Base-by-base conservation (phyloP, 192 early-diverging fungal species). In the Coemansia sp. region DNA sequence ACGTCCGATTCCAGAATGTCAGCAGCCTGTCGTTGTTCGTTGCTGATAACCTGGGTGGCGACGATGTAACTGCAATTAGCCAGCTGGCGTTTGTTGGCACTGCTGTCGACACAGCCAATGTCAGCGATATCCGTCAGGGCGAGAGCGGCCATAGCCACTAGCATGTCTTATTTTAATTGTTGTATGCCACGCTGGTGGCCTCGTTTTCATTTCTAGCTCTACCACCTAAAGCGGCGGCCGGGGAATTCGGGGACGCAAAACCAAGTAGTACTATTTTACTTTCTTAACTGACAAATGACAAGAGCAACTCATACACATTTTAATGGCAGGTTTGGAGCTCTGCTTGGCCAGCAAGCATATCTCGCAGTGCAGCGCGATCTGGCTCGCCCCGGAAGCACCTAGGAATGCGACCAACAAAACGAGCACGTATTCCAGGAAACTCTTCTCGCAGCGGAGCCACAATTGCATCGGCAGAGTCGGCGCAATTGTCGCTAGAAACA, bases 1-100 rank as follows among this genome's bases (percentile, higher is more conserved):
- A 91, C 69, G 95, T 98, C 51, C 90, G 91, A 48, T 98, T 92
- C 77, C 95, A 98, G 78, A 87, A 81, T 52, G 86, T 98, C 26
- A 85, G 80, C 46, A 88, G 75, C 53, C 39, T 97, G 45, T 83
- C 88, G 39, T 81, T 94, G 21, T 96, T 92, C 63, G 73, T 94
- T n/a, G 79, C 80, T n/a, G 85, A 94, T 56, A 98, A 98, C 58
- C 64, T 90, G 64, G 86, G 75, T 9, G 90, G 80, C 43, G 86
- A 84, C 36, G 95, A 98, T 13, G 87, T 85, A 14, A 93, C 93
- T 8, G 79, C 81, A 4, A 81, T 97, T 40, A 80, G 84, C 46
- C 86, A 90, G 70, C 58, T 97, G 40, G 77, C 80, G 21, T 83
- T 94, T 35, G 91, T 90, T 47, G 94, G 94, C 10, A 80, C 76